phyloP scores from a whole-genome alignment of 1,284 basidiomycete genomes.

The Cutaneotrichosporon spelunceum region DNA sequence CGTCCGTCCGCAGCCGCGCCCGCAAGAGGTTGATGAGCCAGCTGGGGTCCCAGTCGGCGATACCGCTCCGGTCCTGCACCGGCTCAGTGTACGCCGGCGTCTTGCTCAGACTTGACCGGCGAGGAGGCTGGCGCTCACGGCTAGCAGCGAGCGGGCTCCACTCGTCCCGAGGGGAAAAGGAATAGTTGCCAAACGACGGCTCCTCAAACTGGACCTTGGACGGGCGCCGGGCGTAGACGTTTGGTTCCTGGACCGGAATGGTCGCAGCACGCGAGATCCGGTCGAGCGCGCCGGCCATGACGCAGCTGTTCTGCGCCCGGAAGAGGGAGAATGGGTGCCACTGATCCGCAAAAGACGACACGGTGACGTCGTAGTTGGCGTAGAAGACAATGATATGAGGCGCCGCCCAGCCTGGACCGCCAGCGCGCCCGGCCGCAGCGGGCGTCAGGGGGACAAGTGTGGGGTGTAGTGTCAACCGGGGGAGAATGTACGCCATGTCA shows the following conservation, averaged over 20 bases:
- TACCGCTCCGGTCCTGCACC: constrained; percentile 22
- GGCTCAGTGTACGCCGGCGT: constrained; percentile 9
- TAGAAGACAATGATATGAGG: constrained; percentile 53
- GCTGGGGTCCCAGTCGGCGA: constrained; percentile 44
- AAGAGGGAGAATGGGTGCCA: constrained; percentile 54
- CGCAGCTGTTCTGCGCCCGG: constrained; percentile 51
- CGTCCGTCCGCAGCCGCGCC: constrained; percentile 22
- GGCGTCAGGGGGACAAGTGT: constrained; percentile 45
- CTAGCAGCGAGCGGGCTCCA: constrained; percentile 11
- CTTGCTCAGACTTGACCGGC: constrained; percentile 26
- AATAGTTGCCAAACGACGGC: constrained; percentile 24
- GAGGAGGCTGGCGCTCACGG: constrained; percentile 17
- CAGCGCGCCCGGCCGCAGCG: constrained; percentile 20
- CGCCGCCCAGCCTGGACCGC: constrained; percentile 33
- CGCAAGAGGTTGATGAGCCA: constrained; percentile 44
- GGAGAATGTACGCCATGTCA: constrained; percentile 47
- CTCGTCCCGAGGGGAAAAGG: constrained; percentile 18
- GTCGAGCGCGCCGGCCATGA: constrained; percentile 43
- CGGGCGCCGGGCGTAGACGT: constrained; percentile 33
- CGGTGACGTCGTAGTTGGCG: constrained; percentile 51
- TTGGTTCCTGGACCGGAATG: constrained; percentile 11
- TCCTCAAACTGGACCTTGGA: constrained; percentile 49
- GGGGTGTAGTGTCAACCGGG: constrained; percentile 45
- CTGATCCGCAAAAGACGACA: constrained; percentile 49
- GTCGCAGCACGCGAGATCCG: constrained; percentile 14